A percentile compares a stretch with the other conserved stretches of the same genome.
These are phyloP conservation scores for Aspergillus sp. DNA, from an alignment of 2,329 filamentous ascomycete species.

Conservation along the genomic window DNA sequence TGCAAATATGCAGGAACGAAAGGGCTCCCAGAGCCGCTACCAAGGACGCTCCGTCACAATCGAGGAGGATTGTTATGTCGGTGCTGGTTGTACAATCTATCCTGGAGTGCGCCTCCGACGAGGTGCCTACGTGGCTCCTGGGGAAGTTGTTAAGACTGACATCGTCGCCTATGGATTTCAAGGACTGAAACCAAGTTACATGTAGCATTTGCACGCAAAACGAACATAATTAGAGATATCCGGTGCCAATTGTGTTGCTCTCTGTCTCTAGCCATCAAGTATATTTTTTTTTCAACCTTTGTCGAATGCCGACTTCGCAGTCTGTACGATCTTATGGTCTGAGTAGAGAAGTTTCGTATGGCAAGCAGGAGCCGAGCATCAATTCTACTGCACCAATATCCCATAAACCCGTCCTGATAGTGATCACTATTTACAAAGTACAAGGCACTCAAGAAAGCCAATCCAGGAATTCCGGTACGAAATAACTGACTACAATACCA, in stretches of 20 bases:
- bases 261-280: too few species aligned
- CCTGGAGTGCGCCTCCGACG: slow-evolving; percentile 38
- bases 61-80: slow-evolving; percentile 64
- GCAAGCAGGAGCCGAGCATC: too few species aligned
- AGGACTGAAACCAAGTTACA: slow-evolving; percentile 36
- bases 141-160: slow-evolving; percentile 38
- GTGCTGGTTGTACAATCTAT: slow-evolving; percentile 54
- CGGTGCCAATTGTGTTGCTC: not conserved
- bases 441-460: slow-evolving; percentile 43
- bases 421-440: not conserved
- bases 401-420: not conserved
- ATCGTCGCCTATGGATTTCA: slow-evolving; percentile 38
- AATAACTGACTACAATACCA: slow-evolving; percentile 89
- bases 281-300: too few species aligned
- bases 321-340: too few species aligned
- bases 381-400: not conserved
- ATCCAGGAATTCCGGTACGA: slow-evolving; percentile 70
- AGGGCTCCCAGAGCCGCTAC: slow-evolving; percentile 66
- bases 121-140: slow-evolving; percentile 40
- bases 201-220: slow-evolving; percentile 17
- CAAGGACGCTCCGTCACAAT: slow-evolving; percentile 67
- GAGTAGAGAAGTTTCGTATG: too few species aligned
- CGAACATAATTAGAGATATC: not conserved
- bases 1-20: slow-evolving; percentile 64
- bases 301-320: too few species aligned